Evolutionary conservation across 1,284 basidiomycete species (phyloP).

Genomic region (Leccinum griseonigrum): DNA sequence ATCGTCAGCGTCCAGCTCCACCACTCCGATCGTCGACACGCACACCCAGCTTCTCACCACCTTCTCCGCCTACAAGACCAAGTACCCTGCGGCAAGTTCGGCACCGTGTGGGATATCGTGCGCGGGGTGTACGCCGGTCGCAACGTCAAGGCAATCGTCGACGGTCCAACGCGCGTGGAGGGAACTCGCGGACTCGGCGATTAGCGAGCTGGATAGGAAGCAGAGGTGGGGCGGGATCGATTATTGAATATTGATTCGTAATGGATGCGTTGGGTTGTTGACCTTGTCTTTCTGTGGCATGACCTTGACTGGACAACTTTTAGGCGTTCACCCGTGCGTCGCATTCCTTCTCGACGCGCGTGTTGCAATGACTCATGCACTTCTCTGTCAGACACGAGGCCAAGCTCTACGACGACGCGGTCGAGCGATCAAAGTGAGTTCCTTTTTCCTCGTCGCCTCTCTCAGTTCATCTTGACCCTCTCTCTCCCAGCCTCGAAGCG

Average conservation of each 20-base stretch:
- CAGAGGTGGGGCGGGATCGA: slow-evolving; percentile 60
- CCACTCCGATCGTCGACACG: slow-evolving; percentile 65
- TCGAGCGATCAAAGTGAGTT: slow-evolving; percentile 39
- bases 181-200: slow-evolving; percentile 70
- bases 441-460: neutral
- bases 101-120: slow-evolving; percentile 62
- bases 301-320: neutral
- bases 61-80: slow-evolving; percentile 55
- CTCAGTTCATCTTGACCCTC: too few relatives aligned
- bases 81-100: slow-evolving; percentile 55
- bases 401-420: slow-evolving; percentile 54
- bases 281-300: neutral
- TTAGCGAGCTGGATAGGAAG: slow-evolving; percentile 46
- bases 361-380: neutral
- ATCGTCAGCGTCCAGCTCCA: neutral
- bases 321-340: slow-evolving; percentile 74
- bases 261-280: slow-evolving; percentile 57
- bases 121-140: slow-evolving; percentile 54
- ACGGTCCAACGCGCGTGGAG: slow-evolving; percentile 52
- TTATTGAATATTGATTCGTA: slow-evolving; percentile 76
- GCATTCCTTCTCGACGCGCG: neutral
- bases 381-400: slow-evolving; percentile 60
- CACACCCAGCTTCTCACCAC: slow-evolving; percentile 78
- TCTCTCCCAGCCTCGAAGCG: slow-evolving; percentile 54
- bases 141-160: slow-evolving; percentile 64